Evolutionary conservation across 768 basidiomycete genomes (phyloP).

Genomic region (Polyporus arcularius): DNA sequence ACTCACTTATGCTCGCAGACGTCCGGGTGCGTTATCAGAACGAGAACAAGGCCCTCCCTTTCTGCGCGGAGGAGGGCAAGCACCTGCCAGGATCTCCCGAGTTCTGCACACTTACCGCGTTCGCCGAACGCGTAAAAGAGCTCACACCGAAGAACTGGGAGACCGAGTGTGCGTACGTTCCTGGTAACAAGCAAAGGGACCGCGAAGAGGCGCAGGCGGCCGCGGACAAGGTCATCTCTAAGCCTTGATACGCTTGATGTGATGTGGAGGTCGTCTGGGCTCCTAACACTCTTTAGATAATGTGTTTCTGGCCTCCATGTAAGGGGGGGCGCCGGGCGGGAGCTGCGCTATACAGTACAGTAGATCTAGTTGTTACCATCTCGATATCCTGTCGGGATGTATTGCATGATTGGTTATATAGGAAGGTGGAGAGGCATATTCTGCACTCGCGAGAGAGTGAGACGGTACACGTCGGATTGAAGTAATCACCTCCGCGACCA

Average conservation of each 20-base stretch:
- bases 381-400: too few relatives aligned
- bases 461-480: too few relatives aligned
- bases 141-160: slow-evolving; percentile 70
- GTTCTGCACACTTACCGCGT: slow-evolving; percentile 69
- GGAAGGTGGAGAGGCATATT: too few relatives aligned
- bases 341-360: too few relatives aligned
- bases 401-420: too few relatives aligned
- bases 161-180: slow-evolving; percentile 48
- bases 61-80: slow-evolving; percentile 65
- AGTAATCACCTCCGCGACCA: too few relatives aligned
- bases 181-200: slow-evolving; percentile 16
- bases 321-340: too few relatives aligned
- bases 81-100: slow-evolving; percentile 72
- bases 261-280: too few relatives aligned
- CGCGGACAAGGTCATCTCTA: slow-evolving; percentile 12
- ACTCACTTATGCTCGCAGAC: slow-evolving; percentile 17
- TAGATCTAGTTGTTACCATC: too few relatives aligned
- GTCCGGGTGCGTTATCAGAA: slow-evolving; percentile 82
- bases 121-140: slow-evolving; percentile 60
- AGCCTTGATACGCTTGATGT: not conserved
- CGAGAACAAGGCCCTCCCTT: slow-evolving; percentile 58
- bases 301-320: too few relatives aligned
- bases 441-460: too few relatives aligned
- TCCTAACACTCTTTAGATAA: too few relatives aligned
- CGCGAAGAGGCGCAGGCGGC: slow-evolving; percentile 13